Conservation (phyloP, 1,284 basidiomycete genomes). For the Sanghuangporus baumii region DNA sequence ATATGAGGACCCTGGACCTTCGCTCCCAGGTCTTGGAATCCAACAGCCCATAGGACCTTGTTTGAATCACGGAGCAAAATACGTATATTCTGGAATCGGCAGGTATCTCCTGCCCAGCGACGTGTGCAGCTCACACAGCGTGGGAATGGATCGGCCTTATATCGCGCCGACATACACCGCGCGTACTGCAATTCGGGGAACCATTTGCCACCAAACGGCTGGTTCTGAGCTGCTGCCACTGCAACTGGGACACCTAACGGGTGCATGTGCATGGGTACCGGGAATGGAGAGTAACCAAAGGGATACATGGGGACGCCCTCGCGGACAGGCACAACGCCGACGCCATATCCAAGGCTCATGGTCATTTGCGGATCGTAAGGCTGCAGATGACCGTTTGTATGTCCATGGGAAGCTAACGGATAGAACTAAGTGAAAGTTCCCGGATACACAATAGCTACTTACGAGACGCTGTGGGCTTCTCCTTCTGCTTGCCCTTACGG, state of each 20-base stretch:
- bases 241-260: slow-evolving; percentile 6
- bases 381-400: slow-evolving; percentile 1
- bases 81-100: slow-evolving; percentile 72
- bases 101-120: slow-evolving; percentile 78
- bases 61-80: slow-evolving; percentile 61
- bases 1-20: slow-evolving; percentile 52
- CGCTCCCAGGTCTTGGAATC: slow-evolving; percentile 50
- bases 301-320: slow-evolving; percentile 6
- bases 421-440: neutral
- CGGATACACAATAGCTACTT: slow-evolving; percentile 7
- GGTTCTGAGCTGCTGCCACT: neutral
- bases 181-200: slow-evolving; percentile 58
- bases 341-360: slow-evolving; percentile 11
- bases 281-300: neutral
- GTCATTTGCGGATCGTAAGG: slow-evolving; percentile 9
- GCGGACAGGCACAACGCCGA: slow-evolving; percentile 12
- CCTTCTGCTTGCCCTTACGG: slow-evolving; percentile 38
- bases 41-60: slow-evolving; percentile 54
- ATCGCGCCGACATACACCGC: slow-evolving; percentile 75
- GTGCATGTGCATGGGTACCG: slow-evolving; percentile 7
- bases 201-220: slow-evolving; percentile 3
- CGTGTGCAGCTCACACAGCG: slow-evolving; percentile 76
- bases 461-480: slow-evolving; percentile 38
- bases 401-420: neutral
- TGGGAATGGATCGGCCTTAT: slow-evolving; percentile 62